Evolutionary conservation across 1,284 basidiomycete species (phyloP).

Genomic region (Cronartium quercuum): DNA sequence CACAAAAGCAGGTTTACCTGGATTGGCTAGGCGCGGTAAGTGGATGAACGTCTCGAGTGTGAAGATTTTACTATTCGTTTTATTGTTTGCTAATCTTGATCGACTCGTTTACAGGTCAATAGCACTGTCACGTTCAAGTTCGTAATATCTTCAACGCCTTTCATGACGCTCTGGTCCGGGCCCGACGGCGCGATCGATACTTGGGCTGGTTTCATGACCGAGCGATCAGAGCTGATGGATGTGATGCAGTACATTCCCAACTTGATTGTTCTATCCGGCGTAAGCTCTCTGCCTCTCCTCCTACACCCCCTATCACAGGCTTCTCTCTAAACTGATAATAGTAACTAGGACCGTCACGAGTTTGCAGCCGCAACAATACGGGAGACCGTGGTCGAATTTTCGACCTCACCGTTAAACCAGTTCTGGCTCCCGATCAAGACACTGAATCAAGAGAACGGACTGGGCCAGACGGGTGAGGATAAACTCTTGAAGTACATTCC

Average conservation of each 20-base stretch:
- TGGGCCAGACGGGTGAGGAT: slow-evolving; percentile 57
- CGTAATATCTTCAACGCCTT: slow-evolving; percentile 67
- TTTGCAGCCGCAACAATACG: slow-evolving; percentile 60
- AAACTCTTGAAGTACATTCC: slow-evolving; percentile 58
- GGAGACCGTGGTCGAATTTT: slow-evolving; percentile 56
- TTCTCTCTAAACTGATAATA: background rate
- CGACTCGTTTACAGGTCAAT: slow-evolving; percentile 57
- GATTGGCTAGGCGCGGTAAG: slow-evolving; percentile 61
- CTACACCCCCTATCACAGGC: background rate
- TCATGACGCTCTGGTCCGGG: slow-evolving; percentile 66
- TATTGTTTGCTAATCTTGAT: slow-evolving; percentile 3
- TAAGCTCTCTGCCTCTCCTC: slow-evolving; percentile 44
- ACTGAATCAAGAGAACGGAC: slow-evolving; percentile 48
- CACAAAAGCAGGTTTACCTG: slow-evolving; percentile 61
- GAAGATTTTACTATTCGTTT: no score
- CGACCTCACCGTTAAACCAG: slow-evolving; percentile 61
- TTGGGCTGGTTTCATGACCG: slow-evolving; percentile 65
- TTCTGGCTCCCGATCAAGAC: slow-evolving; percentile 58
- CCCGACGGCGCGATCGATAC: slow-evolving; percentile 58
- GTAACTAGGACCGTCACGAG: slow-evolving; percentile 63
- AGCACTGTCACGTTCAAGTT: slow-evolving; percentile 73
- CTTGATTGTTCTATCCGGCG: slow-evolving; percentile 46
- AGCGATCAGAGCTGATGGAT: slow-evolving; percentile 58
- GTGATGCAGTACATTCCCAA: slow-evolving; percentile 66
- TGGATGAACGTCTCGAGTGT: no score